Evolutionary conservation across 805 yeast species (phyloP), one percentile per base, ranked within the genome.

Genomic region (Candida quercuum): DNA sequence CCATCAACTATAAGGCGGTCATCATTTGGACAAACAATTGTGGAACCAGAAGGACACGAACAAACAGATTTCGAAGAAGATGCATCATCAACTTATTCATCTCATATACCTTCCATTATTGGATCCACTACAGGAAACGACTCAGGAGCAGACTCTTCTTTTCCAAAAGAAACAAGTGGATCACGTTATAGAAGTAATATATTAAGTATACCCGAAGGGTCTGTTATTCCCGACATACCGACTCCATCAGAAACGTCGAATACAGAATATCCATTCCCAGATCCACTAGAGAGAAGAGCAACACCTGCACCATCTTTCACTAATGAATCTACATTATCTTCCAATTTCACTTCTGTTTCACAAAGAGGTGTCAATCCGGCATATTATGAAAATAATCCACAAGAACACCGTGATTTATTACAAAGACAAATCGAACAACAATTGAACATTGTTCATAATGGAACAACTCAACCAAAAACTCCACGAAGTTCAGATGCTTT

Each of bases 261-360:
- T 11, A 13, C n/a, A 4, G 45, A 45, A 12, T 46, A 40, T 24
- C 51, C 50, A 13, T 40, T 47, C 27, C 45, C 55, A 2, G 54
- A 50, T 37, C 53, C 59, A 24, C 36, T 44, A 13, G 51, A 47
- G 13, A 46, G 40, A 28, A 42, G 60, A 32, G 19, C 49, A 4
- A 59, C 56, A 7, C 56, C 53, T 6, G 50, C 52, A 7, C 61
- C 65, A 8, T 49, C 54, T 10, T 54, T 65, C 45, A 47, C 64
- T 2, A 49, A 52, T 37, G 61, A 48, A n/a, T 54, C 62, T 6
- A 38, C 55, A 20, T 38, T 47, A 2, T 54, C 64, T 1, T 81
- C 91, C 0, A 80, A 78, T 45, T 81, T 83, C 57, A 83, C 93
- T 1, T 77, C 86, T 33, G 85, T 84, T 3, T 80, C 88, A 6